Base-by-base conservation (phyloP, 257 asterid species). In the Penstemon barbatus region DNA sequence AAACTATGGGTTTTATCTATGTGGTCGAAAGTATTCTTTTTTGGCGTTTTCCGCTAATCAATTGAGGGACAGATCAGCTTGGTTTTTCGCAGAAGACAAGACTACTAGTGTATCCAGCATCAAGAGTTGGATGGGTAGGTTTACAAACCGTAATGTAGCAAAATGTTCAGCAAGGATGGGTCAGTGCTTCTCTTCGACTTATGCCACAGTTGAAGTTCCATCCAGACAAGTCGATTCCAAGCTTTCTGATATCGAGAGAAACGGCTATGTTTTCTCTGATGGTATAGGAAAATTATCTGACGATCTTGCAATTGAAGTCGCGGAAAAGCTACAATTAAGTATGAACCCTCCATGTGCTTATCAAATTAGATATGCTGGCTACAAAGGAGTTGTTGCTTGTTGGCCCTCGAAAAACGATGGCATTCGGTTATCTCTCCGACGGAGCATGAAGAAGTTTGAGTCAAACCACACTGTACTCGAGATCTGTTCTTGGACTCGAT, bases 141-240 rank as follows among this genome's bases (percentile, higher is more conserved):
- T 94, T 61, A 57, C 84, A 0, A 33, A 83, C 68, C 71, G 80
- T 41, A 91, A 87, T 56, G 71, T 91, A 36, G 97, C 99, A 12
- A 94, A 89, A 74, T 94, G 89, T 79, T 96, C 96, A 57, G 99
- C 97, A 39, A 81, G 97, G 76, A 86, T 94, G 95, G 97, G 99
- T 3, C 96, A 83, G 58, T 94, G 97, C 82, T 91, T 91, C 85
- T 94, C 97, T 19, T 94, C 97, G 11, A 94, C 99, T 44, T 91
- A 89, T 74, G 97, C 96, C 25, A 91, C 99, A n/a, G 81, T 91
- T 33, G 81, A 83, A 68, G 96, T 91, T 69, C 90, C 87, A 8
- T 11, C 54, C 33, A 33, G 38, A 6, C 56, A 84, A 69, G 86
- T 82, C 54, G 73, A 84, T 62, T 48, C 68, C 0, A 33, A 80